Base-by-base conservation (phyloP, 2,329 filamentous ascomycete genomes). In the Fusarium nodosum region DNA sequence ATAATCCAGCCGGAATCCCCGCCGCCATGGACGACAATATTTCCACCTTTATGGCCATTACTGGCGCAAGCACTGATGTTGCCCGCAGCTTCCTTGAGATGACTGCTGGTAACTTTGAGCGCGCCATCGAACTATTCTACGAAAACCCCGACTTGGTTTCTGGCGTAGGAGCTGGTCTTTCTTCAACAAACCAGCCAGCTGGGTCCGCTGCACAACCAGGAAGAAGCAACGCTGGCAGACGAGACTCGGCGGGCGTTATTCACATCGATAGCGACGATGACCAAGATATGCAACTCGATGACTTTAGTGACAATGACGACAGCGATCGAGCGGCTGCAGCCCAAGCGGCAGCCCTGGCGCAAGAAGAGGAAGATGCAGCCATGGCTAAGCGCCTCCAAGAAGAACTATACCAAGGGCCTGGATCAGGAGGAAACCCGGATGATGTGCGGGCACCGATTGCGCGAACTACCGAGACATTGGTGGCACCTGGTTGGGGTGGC, bases 361-460 rank as follows among this genome's bases (percentile, higher is more conserved):
- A 89, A 55, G 88, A 92, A 70, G 94, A 97, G 68, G 94, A 97
- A 75, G 96, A 99, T 75, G 94, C 93, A 54, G 94, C 93, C 44
- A 95, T 98, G 90, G 96, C 96, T 9, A 89, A 94, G 78, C 88
- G 93, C 60, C 80, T 99, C 63, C 96, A 99, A 78, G 92, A 99
- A 76, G 94, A 99, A 79, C 87, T 97, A 76, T 98, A 97, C 74
- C 86, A 87, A 36, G 80, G 75, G 10, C 76, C 77, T 39, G 82
- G 65, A 26, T 64, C 70, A 24, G 81, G 77, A 10, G 79, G 50
- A 34, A 56, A 78, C 26, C 82, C 82, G 64, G 90, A 90, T 72
- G 91, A 85, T 46, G 90, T 99, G 56, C 87, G 96, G 75, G 96
- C 96, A 48, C 96, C 96, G 11, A 97, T 99, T 80, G 93, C 91